These are phyloP conservation scores for Lactifluus hygrophoroides DNA, from an alignment of 768 basidiomycete genomes.

Conservation along the genomic window DNA sequence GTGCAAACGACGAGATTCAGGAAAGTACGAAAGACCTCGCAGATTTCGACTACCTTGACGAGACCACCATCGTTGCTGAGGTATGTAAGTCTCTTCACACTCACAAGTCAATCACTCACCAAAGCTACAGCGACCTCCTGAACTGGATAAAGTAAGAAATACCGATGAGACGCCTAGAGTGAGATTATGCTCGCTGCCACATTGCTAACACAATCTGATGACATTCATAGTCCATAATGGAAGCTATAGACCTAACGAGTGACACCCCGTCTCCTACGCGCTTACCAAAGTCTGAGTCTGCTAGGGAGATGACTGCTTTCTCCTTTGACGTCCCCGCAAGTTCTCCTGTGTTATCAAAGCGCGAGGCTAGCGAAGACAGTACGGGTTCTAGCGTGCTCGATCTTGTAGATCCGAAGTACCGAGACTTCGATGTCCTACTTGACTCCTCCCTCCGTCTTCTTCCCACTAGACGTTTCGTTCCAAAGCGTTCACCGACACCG, in stretches of 20 bases:
- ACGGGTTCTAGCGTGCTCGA: conserved; percentile 2
- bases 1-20: not conserved
- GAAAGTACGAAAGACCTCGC: not conserved
- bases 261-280: conserved; percentile 1
- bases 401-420: conserved; percentile 1
- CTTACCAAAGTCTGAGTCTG: not conserved
- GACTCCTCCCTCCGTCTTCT: conserved; percentile 14
- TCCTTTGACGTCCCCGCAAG: not conserved
- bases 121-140: not conserved
- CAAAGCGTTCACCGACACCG: conserved; percentile 6
- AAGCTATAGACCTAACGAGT: conserved; percentile 8
- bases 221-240: not conserved
- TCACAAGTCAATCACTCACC: not conserved
- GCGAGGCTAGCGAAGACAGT: not conserved
- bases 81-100: not conserved
- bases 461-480: not conserved
- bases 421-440: conserved; percentile 13
- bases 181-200: not conserved
- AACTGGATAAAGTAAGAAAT: not conserved
- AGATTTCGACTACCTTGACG: not conserved
- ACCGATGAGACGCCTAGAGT: not conserved
- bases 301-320: not conserved
- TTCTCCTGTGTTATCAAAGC: not conserved
- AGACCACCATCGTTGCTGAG: not conserved
- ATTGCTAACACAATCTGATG: not conserved